Percentiles rank a stretch among this genome's conserved stretches.
phyloP scores from a whole-genome alignment of 2,329 filamentous ascomycete genomes.

The Neophaeococcomyces mojaviensis region DNA sequence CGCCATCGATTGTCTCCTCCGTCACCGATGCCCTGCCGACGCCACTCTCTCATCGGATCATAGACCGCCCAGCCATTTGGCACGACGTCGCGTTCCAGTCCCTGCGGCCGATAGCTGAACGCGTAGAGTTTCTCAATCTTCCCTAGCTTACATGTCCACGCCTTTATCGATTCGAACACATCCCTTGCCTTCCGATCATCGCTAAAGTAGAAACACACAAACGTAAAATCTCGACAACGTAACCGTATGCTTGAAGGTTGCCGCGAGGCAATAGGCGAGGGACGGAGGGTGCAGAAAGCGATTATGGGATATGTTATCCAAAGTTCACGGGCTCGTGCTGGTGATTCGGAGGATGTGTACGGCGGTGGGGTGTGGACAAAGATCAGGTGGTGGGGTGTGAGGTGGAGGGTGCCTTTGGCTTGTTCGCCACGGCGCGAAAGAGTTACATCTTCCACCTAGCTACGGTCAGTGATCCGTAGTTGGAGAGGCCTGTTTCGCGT shows the following conservation, averaged over 20 bases:
- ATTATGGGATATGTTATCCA: constrained; percentile 97
- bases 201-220: constrained; percentile 80
- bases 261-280: constrained; percentile 60
- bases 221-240: constrained; percentile 87
- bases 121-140: constrained; percentile 85
- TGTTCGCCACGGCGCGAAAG: constrained; percentile 50
- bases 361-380: constrained; percentile 50
- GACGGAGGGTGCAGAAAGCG: constrained; percentile 67
- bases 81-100: constrained; percentile 57
- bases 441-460: constrained; percentile 52
- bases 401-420: constrained; percentile 53
- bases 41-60: constrained; percentile 76
- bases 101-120: constrained; percentile 70
- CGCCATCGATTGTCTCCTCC: constrained; percentile 82
- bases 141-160: constrained; percentile 72
- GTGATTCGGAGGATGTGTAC: constrained; percentile 30
- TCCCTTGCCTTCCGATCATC: constrained; percentile 67
- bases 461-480: too few relatives aligned
- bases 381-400: constrained; percentile 58
- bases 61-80: constrained; percentile 74
- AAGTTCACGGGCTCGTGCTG: constrained; percentile 56
- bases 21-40: constrained; percentile 75
- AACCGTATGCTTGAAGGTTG: constrained; percentile 76
- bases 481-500: too few relatives aligned
- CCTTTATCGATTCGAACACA: constrained; percentile 78